Conservation (phyloP, 495 filamentous ascomycete genomes). For the Parachaetomium inaequale region DNA sequence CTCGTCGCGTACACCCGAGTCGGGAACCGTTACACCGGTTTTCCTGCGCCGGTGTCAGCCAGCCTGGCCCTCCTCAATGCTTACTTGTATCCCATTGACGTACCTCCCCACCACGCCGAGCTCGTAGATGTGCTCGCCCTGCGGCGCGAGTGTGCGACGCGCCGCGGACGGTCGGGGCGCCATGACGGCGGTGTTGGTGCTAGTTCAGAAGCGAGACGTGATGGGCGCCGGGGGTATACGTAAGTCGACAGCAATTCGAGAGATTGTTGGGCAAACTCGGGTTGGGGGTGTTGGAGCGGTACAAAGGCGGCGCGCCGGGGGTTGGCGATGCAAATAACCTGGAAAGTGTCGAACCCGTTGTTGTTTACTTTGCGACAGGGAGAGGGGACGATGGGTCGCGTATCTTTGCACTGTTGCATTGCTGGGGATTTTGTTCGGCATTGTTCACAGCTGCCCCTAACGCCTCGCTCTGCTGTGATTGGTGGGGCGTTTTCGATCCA, state of each 20-base stretch:
- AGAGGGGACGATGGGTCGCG: neutral
- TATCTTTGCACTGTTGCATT: neutral
- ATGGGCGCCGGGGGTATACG: neutral
- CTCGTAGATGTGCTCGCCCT: constrained; percentile 46
- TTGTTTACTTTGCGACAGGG: constrained; percentile 8
- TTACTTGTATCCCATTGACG: constrained; percentile 6
- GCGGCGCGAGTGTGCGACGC: constrained; percentile 35
- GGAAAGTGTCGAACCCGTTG: neutral
- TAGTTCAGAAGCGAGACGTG: neutral
- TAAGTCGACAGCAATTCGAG: neutral
- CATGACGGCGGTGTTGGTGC: constrained; percentile 21
- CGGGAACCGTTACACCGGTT: constrained; percentile 79
- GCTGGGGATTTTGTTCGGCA: constrained; percentile 4
- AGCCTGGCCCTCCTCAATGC: neutral
- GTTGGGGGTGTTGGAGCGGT: neutral
- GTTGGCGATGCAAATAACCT: neutral
- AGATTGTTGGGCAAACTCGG: neutral
- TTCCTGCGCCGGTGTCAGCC: constrained; percentile 41
- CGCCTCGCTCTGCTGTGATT: no score
- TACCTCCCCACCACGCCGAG: constrained; percentile 51
- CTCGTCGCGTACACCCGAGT: constrained; percentile 80
- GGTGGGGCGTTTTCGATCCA: no score
- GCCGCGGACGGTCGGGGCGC: constrained; percentile 35
- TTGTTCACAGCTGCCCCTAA: neutral
- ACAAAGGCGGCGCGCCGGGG: neutral